These are phyloP conservation scores for Entonaema liquescens DNA, from an alignment of 495 filamentous ascomycete genomes.

Conservation along the genomic window DNA sequence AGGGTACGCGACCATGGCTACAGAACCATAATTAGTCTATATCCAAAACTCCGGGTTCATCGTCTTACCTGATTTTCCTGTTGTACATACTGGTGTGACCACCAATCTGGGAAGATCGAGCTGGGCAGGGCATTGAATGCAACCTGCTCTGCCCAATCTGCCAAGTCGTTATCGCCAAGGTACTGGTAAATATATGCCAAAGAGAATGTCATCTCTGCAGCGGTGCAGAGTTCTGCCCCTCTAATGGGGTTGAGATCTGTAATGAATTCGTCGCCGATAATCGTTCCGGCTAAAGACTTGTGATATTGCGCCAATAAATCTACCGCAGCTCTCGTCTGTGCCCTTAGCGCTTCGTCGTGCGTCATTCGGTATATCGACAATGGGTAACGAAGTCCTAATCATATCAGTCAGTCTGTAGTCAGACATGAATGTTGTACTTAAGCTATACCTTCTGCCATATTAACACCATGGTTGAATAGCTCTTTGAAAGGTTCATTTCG, in stretches of 20 bases:
- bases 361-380: slow-evolving; percentile 46
- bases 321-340: slow-evolving; percentile 44
- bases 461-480: slow-evolving; percentile 45
- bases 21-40: slow-evolving; percentile 2
- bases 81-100: slow-evolving; percentile 68
- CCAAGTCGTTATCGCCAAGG: slow-evolving; percentile 62
- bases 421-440: slow-evolving; percentile 3
- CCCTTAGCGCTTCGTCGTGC: slow-evolving; percentile 42
- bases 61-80: slow-evolving; percentile 62
- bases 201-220: slow-evolving; percentile 47
- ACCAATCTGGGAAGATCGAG: slow-evolving; percentile 65
- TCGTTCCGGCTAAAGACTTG: slow-evolving; percentile 47
- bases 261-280: slow-evolving; percentile 45
- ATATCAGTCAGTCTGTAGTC: slow-evolving; percentile 23
- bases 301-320: slow-evolving; percentile 44
- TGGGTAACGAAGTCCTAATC: slow-evolving; percentile 41
- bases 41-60: slow-evolving; percentile 32
- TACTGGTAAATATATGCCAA: slow-evolving; percentile 48
- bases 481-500: slow-evolving; percentile 31
- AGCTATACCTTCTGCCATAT: slow-evolving; percentile 44
- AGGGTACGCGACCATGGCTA: slow-evolving; percentile 55
- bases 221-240: slow-evolving; percentile 49
- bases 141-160: slow-evolving; percentile 64
- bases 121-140: slow-evolving; percentile 70
- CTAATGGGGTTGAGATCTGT: slow-evolving; percentile 45